Percentiles rank a stretch among this genome's conserved stretches.
Evolutionary conservation across 768 basidiomycete species (phyloP).

Genomic region (Lepiota venenata): DNA sequence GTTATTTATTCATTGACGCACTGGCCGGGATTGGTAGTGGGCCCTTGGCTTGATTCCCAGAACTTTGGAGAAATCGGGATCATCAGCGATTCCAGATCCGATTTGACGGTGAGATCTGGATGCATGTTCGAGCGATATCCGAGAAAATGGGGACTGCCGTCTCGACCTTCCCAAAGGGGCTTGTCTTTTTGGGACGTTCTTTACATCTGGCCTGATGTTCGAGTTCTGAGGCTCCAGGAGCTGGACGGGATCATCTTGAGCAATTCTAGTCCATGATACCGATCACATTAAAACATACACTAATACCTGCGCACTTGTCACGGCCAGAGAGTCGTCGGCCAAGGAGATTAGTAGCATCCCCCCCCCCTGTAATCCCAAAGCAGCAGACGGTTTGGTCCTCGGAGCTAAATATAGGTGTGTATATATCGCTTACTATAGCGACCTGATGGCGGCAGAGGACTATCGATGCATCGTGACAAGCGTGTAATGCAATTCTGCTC

Average conservation of each 20-base stretch:
- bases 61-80: constrained; percentile 27
- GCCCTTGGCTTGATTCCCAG: constrained; percentile 21
- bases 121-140: constrained; percentile 28
- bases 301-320: too few relatives aligned
- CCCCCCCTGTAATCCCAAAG: constrained; percentile 7
- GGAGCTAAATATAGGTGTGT: constrained; percentile 21
- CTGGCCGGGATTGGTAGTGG: constrained; percentile 25
- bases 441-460: constrained; percentile 11
- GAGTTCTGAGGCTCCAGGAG: neutral
- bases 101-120: constrained; percentile 23
- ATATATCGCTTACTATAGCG: constrained; percentile 14
- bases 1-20: constrained; percentile 21
- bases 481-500: constrained; percentile 15
- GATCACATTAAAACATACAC: neutral
- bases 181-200: neutral
- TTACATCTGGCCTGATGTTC: constrained; percentile 16
- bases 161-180: constrained; percentile 23
- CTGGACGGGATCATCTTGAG: neutral
- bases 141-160: constrained; percentile 23
- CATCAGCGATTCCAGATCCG: constrained; percentile 22
- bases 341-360: constrained; percentile 5
- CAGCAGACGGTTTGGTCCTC: constrained; percentile 19
- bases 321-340: neutral
- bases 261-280: constrained; percentile 2
- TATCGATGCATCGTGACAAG: constrained; percentile 16